These are phyloP conservation scores for Aaosphaeria arxii DNA, from an alignment of 2,329 filamentous ascomycete species.

Conservation along the genomic window DNA sequence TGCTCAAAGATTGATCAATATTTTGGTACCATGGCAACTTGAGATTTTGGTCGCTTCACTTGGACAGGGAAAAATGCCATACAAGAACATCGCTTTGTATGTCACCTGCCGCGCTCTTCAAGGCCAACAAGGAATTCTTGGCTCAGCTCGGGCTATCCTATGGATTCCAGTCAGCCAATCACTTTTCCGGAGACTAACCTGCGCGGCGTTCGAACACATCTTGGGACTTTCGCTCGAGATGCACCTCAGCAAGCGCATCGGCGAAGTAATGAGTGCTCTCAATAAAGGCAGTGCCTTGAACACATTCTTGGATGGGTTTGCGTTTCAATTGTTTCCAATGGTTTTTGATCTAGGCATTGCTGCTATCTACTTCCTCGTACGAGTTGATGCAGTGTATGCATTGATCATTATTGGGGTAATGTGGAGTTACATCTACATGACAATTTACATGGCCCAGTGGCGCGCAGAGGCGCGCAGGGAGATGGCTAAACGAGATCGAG, in stretches of 20 bases:
- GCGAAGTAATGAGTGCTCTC: constrained; percentile 89
- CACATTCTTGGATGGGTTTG: constrained; percentile 92
- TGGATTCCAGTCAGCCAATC: constrained; percentile 98
- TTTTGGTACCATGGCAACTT: constrained; percentile 79
- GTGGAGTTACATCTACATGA: constrained; percentile 95
- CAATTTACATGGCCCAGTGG: constrained; percentile 92
- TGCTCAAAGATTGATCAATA: constrained; percentile 78
- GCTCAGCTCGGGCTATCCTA: constrained; percentile 74
- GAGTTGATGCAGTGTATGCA: constrained; percentile 85
- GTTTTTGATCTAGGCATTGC: constrained; percentile 84
- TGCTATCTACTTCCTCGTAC: constrained; percentile 73
- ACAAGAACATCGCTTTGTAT: constrained; percentile 71
- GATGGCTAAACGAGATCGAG: constrained; percentile 92
- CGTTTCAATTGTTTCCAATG: constrained; percentile 95
- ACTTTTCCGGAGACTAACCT: constrained; percentile 90
- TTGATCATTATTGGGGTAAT: constrained; percentile 87
- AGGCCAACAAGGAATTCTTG: constrained; percentile 82
- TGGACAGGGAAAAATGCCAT: constrained; percentile 62
- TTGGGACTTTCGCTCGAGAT: constrained; percentile 94
- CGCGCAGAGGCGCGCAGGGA: constrained; percentile 84
- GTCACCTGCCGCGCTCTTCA: constrained; percentile 79
- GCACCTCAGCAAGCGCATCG: constrained; percentile 92
- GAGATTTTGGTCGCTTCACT: constrained; percentile 76
- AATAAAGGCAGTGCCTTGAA: constrained; percentile 97
- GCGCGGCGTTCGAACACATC: constrained; percentile 95